A percentile compares a stretch with the other conserved stretches of the same genome.
Conservation (phyloP, 2,329 filamentous ascomycete species). For the Fusarium siculi region DNA sequence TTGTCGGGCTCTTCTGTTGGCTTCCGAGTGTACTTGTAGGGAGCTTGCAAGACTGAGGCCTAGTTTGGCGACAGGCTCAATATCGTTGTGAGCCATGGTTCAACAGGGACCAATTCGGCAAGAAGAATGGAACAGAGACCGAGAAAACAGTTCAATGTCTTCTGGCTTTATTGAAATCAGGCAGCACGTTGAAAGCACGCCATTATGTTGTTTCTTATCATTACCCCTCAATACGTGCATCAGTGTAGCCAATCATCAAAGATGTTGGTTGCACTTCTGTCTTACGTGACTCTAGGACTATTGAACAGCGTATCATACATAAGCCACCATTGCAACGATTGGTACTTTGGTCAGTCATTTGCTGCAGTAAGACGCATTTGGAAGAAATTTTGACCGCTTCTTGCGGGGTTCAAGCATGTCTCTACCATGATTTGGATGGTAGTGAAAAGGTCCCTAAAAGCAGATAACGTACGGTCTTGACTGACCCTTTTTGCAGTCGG, state of each 20-base stretch:
- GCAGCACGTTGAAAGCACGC: not conserved
- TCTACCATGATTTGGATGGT: not conserved
- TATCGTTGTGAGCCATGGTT: not conserved
- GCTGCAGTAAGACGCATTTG: not conserved
- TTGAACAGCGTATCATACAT: not conserved
- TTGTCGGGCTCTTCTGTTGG: not conserved
- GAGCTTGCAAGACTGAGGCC: not conserved
- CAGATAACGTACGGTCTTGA: not conserved
- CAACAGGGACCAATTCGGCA: fast-evolving
- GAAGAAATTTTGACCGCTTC: not conserved
- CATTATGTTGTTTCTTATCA: not conserved
- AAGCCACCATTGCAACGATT: not conserved
- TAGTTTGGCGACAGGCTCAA: not conserved
- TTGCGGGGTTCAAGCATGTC: not conserved
- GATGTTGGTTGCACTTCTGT: not conserved
- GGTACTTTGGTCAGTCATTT: not conserved
- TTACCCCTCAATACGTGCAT: not conserved
- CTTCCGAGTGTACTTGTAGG: fast-evolving
- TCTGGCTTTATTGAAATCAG: not conserved
- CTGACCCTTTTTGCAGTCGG: fast-evolving
- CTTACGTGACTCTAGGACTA: not conserved
- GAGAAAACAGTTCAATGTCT: fast-evolving
- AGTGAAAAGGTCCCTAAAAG: not conserved
- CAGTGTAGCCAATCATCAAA: not conserved
- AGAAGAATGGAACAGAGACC: fast-evolving